These are phyloP conservation scores for Arthromyces matolae DNA, from an alignment of 768 basidiomycete species.

Conservation along the genomic window DNA sequence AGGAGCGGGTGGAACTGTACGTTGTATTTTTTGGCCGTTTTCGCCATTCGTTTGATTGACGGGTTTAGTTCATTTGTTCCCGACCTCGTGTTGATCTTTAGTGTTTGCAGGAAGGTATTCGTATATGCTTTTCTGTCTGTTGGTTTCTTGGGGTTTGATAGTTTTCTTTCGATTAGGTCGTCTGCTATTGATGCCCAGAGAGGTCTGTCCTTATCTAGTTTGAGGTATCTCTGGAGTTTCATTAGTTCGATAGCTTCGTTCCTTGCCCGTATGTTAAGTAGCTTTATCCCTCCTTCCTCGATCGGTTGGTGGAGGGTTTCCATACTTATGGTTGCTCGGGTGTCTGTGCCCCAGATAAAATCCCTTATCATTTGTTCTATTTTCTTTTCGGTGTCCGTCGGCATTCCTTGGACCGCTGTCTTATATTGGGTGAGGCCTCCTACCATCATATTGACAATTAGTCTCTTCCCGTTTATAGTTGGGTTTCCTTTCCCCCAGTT, in stretches of 20 bases:
- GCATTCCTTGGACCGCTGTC: too few species aligned
- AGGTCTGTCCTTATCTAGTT: background rate
- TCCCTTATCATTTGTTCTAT: background rate
- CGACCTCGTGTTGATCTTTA: background rate
- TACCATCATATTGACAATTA: too few species aligned
- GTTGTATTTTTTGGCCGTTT: background rate
- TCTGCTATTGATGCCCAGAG: background rate
- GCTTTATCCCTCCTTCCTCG: background rate
- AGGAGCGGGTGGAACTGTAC: background rate
- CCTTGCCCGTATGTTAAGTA: background rate
- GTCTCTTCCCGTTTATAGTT: too few species aligned
- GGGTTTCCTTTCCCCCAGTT: too few species aligned
- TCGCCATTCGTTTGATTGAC: background rate
- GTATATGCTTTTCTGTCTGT: background rate
- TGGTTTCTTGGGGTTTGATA: slow-evolving; percentile 12
- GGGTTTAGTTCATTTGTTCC: background rate
- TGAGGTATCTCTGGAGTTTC: background rate
- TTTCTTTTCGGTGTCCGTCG: too few species aligned
- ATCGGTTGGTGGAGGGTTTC: background rate
- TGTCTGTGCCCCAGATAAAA: background rate
- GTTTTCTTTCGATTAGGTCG: background rate
- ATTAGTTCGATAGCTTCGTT: slow-evolving; percentile 2
- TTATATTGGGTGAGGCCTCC: too few species aligned
- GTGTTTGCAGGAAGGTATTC: background rate
- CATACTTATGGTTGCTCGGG: background rate